These are phyloP conservation scores for Coccomyxa sp. DNA, from an alignment of 139 green algal species.

Conservation along the genomic window DNA sequence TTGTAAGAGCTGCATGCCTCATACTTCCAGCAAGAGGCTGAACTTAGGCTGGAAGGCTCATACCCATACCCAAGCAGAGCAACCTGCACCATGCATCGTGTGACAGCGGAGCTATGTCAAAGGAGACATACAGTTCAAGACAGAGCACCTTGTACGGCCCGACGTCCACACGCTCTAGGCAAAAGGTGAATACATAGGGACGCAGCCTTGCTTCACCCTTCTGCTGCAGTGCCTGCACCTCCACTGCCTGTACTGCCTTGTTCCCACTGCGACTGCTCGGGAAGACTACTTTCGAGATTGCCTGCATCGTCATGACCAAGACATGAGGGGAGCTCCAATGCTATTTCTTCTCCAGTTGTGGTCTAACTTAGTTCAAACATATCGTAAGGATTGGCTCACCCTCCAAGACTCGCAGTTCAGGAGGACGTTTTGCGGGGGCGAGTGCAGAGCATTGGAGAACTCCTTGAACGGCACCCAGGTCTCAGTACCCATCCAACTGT, in stretches of 20 bases:
- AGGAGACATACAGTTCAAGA: neutral
- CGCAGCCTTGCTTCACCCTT: slow-evolving; percentile 4
- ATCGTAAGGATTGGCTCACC: slow-evolving; percentile 6
- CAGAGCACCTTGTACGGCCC: slow-evolving; percentile 31
- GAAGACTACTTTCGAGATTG: slow-evolving; percentile 38
- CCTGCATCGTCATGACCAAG: slow-evolving; percentile 3
- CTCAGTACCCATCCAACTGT: slow-evolving; percentile 46
- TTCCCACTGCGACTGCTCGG: slow-evolving; percentile 27
- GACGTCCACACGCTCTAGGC: slow-evolving; percentile 33
- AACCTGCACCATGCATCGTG: neutral
- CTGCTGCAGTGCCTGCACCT: slow-evolving; percentile 18
- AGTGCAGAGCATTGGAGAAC: slow-evolving; percentile 45
- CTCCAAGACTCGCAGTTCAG: slow-evolving; percentile 53
- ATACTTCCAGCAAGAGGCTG: neutral
- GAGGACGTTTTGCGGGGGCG: slow-evolving; percentile 33
- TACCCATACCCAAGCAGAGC: too few species aligned
- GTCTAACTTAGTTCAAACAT: neutral
- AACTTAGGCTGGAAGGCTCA: neutral
- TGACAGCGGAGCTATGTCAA: neutral
- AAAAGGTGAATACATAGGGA: slow-evolving; percentile 53
- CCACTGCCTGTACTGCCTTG: slow-evolving; percentile 48
- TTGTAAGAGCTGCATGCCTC: neutral
- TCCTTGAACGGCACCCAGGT: slow-evolving; percentile 39
- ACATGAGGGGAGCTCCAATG: too few species aligned
- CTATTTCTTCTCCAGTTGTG: neutral